Percentiles rank a stretch among this genome's conserved stretches.
Conservation (phyloP, 2,329 filamentous ascomycete genomes). For the Aspergillus sp. region DNA sequence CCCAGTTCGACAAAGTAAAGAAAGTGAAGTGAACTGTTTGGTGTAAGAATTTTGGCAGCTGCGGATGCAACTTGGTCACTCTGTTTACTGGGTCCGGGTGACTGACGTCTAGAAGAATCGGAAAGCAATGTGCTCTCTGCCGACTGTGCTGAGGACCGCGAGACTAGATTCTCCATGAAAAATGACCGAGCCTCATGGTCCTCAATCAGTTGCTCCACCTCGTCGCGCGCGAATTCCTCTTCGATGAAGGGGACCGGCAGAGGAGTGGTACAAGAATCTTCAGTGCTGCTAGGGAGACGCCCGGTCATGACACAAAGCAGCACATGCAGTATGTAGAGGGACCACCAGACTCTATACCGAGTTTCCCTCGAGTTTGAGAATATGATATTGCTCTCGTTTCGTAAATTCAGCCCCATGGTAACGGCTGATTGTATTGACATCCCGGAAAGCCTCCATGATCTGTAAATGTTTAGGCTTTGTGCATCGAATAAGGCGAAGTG, state of each 20-base stretch:
- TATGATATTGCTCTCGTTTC: conserved; percentile 43
- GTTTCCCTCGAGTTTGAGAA: conserved; percentile 45
- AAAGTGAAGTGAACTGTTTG: conserved; percentile 46
- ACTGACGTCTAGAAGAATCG: conserved; percentile 20
- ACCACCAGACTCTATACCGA: conserved; percentile 52
- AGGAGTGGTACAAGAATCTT: conserved; percentile 47
- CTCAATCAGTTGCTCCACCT: conserved; percentile 39
- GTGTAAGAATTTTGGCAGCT: conserved; percentile 35
- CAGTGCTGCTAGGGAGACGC: conserved; percentile 44
- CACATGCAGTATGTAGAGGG: conserved; percentile 47
- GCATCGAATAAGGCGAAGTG: background rate
- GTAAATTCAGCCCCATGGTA: conserved; percentile 49
- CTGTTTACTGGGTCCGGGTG: conserved; percentile 21
- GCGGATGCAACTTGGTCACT: conserved; percentile 28
- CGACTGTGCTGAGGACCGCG: conserved; percentile 20
- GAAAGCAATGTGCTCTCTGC: conserved; percentile 17
- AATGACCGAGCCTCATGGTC: conserved; percentile 38
- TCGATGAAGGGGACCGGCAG: conserved; percentile 46
- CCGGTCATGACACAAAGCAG: conserved; percentile 49
- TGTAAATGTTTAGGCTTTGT: conserved; percentile 20
- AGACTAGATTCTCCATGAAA: conserved; percentile 32
- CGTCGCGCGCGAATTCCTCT: conserved; percentile 40
- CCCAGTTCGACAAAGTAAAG: conserved; percentile 44
- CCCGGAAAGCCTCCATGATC: conserved; percentile 49
- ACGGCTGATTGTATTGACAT: conserved; percentile 47